Evolutionary conservation across 306 rosid species (phyloP).

Genomic region (Vigna radiata): DNA sequence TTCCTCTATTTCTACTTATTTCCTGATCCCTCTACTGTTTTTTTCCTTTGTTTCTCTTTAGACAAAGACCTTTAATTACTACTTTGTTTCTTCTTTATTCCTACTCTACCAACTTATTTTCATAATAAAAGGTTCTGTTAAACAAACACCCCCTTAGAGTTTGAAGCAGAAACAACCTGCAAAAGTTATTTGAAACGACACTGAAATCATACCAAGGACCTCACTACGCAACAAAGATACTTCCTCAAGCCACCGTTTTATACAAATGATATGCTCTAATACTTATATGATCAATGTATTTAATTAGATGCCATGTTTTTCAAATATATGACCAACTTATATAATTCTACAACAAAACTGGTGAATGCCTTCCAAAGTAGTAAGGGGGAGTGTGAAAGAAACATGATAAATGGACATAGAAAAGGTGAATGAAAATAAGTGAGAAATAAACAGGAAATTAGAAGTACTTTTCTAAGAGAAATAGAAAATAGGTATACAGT

Average conservation of each 20-base stretch:
- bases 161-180: constrained; percentile 22
- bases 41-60: no score
- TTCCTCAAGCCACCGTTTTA: constrained; percentile 15
- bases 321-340: not conserved
- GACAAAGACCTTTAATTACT: no score
- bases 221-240: not conserved
- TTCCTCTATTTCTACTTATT: no score
- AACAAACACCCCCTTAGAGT: not conserved
- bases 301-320: constrained; percentile 6
- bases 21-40: no score
- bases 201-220: constrained; percentile 3
- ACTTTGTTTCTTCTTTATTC: no score
- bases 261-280: constrained; percentile 28
- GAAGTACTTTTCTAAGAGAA: no score
- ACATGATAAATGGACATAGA: not conserved
- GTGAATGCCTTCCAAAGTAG: not conserved
- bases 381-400: not conserved
- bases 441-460: no score
- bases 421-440: no score
- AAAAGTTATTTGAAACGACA: constrained; percentile 15
- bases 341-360: not conserved
- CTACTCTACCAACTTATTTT: no score
- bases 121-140: no score
- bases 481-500: no score
- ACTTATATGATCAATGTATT: not conserved